A percentile compares a stretch with the other conserved stretches of the same genome.
These are phyloP conservation scores for Neurospora sp. DNA, from an alignment of 495 filamentous ascomycete genomes.

Conservation along the genomic window DNA sequence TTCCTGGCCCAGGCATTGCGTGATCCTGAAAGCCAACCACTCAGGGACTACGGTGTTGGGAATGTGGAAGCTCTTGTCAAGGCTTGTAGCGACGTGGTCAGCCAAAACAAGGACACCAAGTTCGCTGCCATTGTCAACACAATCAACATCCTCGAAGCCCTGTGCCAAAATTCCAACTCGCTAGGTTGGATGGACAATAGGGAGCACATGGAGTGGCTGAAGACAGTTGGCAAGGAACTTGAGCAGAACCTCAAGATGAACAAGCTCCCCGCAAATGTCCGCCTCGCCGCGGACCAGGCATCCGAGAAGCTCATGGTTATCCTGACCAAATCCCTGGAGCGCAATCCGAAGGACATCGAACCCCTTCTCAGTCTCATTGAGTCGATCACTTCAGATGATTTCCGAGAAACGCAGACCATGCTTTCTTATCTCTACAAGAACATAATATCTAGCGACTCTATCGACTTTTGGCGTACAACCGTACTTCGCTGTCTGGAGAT, in stretches of 20 bases:
- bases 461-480: slow-evolving; percentile 79
- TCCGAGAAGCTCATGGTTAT: slow-evolving; percentile 82
- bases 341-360: slow-evolving; percentile 71
- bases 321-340: slow-evolving; percentile 65
- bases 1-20: slow-evolving; percentile 87
- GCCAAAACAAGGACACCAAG: slow-evolving; percentile 50
- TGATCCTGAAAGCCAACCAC: slow-evolving; percentile 59
- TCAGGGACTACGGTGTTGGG: slow-evolving; percentile 63
- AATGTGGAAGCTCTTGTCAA: slow-evolving; percentile 62
- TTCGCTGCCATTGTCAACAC: slow-evolving; percentile 74
- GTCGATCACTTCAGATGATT: slow-evolving; percentile 68
- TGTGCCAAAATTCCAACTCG: slow-evolving; percentile 50
- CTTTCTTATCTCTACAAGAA: slow-evolving; percentile 74
- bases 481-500: slow-evolving; percentile 81
- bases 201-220: slow-evolving; percentile 54
- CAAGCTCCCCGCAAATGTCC: slow-evolving; percentile 55
- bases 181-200: slow-evolving; percentile 71
- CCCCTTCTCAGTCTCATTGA: slow-evolving; percentile 80
- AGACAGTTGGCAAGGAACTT: slow-evolving; percentile 68
- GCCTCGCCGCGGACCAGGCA: slow-evolving; percentile 81
- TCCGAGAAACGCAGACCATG: slow-evolving; percentile 66
- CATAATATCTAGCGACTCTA: slow-evolving; percentile 74
- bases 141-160: slow-evolving; percentile 71
- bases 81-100: slow-evolving; percentile 49
- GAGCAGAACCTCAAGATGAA: slow-evolving; percentile 61